These are phyloP conservation scores for Sclerotinia sclerotiorum DNA, from an alignment of 2,329 filamentous ascomycete genomes.

Conservation along the genomic window DNA sequence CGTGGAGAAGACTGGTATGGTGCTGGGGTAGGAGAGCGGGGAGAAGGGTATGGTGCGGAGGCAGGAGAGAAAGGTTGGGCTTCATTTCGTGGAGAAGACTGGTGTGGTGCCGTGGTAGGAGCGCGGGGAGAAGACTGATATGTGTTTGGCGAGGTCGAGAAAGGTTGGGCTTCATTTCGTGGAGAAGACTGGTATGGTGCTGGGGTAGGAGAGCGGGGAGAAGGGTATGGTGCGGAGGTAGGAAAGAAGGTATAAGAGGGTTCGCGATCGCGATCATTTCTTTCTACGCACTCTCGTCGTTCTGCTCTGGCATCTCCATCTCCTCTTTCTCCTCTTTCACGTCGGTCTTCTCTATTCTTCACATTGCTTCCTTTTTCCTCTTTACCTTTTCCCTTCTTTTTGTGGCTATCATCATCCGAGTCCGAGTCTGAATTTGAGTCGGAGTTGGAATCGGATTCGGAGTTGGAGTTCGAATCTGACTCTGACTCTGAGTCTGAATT, in stretches of 20 bases:
- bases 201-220: too few species aligned
- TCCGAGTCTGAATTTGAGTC: constrained; percentile 1
- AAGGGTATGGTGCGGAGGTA: background rate
- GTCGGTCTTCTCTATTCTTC: background rate
- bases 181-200: background rate
- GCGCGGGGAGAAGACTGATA: background rate
- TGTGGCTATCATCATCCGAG: background rate
- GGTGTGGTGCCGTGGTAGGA: too few species aligned
- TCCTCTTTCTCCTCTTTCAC: background rate
- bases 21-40: too few species aligned
- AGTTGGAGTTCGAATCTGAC: background rate
- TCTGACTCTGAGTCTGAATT: constrained; percentile 11
- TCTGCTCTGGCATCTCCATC: background rate
- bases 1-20: background rate
- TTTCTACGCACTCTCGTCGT: background rate
- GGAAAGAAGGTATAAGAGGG: background rate
- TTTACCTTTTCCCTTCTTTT: background rate
- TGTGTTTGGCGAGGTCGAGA: background rate
- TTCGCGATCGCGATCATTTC: constrained; percentile 5
- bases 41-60: too few species aligned
- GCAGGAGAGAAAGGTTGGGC: background rate
- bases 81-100: too few species aligned
- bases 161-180: background rate
- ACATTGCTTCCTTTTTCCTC: background rate
- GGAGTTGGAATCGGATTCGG: background rate